Percentiles rank a stretch among this genome's conserved stretches.
phyloP scores from a whole-genome alignment of 257 asterid genomes.

The Fraxinus pennsylvanica region DNA sequence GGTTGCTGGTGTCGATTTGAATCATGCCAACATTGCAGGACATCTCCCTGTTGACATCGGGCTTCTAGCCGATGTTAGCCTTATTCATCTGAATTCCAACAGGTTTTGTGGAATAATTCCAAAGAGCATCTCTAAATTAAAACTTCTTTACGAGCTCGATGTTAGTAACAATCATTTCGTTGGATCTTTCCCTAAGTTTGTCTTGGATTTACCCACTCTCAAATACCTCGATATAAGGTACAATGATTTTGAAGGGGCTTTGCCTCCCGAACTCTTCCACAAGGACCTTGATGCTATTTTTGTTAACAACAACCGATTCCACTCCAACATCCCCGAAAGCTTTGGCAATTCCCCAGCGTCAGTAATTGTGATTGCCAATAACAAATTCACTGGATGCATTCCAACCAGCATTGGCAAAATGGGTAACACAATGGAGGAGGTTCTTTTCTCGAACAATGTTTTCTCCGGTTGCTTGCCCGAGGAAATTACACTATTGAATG shows the following conservation, averaged over 20 bases:
- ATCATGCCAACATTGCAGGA: constrained; percentile 41
- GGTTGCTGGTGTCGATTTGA: constrained; percentile 44
- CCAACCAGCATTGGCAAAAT: constrained; percentile 27
- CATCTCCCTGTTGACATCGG: constrained; percentile 44
- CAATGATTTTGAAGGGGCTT: constrained; percentile 38
- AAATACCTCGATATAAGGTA: constrained; percentile 41
- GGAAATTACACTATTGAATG: constrained; percentile 11
- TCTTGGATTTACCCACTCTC: constrained; percentile 26
- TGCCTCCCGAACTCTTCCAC: constrained; percentile 30
- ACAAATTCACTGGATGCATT: constrained; percentile 30
- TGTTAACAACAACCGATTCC: constrained; percentile 27
- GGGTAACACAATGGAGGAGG: constrained; percentile 23
- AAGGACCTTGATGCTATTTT: constrained; percentile 27
- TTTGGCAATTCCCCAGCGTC: constrained; percentile 31
- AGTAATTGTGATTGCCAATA: constrained; percentile 27
- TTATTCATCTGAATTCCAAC: constrained; percentile 41
- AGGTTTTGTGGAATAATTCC: constrained; percentile 43
- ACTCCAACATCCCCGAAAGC: constrained; percentile 29
- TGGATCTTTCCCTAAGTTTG: constrained; percentile 34
- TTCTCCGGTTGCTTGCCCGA: constrained; percentile 33
- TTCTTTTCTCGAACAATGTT: constrained; percentile 13
- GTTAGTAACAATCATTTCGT: constrained; percentile 38
- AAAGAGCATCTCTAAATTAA: constrained; percentile 29
- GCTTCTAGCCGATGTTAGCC: constrained; percentile 33
- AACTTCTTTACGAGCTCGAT: constrained; percentile 33